phyloP scores from a whole-genome alignment of 23 red algal genomes.

The Pyropia haitanensis region DNA sequence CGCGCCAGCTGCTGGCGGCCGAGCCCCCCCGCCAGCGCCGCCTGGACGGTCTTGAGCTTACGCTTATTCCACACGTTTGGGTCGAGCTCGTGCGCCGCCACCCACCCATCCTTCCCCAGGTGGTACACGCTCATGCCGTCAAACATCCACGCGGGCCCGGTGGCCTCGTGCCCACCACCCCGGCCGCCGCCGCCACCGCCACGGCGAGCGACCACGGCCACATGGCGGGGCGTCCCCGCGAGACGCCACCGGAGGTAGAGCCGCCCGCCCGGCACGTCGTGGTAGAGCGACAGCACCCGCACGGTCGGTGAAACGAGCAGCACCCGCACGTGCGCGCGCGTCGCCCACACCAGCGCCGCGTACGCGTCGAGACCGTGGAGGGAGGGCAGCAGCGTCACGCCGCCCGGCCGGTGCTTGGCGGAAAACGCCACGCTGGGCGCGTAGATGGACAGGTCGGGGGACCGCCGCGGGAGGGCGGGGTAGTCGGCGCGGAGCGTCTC shows the following conservation, averaged over 20 bases:
- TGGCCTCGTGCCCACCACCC: too few species aligned
- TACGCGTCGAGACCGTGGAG: slow-evolving; percentile 68
- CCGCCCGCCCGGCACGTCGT: slow-evolving; percentile 53
- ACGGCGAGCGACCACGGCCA: slow-evolving; percentile 4
- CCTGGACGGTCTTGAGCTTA: too few species aligned
- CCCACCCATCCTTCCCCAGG: slow-evolving; percentile 21
- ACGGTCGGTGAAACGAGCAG: slow-evolving; percentile 31
- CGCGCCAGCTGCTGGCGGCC: too few species aligned
- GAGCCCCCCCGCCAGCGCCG: too few species aligned
- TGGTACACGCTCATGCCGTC: slow-evolving; percentile 56
- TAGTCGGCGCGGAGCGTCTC: slow-evolving; percentile 83
- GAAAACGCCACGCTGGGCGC: slow-evolving; percentile 30
- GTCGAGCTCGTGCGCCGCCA: slow-evolving; percentile 32
- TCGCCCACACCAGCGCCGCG: slow-evolving; percentile 52
- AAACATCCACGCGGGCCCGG: neutral
- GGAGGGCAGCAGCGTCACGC: too few species aligned
- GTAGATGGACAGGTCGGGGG: slow-evolving; percentile 58
- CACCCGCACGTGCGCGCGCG: slow-evolving; percentile 53
- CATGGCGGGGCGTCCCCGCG: slow-evolving; percentile 12
- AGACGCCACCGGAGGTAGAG: slow-evolving; percentile 81
- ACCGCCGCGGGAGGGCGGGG: slow-evolving; percentile 38
- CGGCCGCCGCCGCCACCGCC: too few species aligned
- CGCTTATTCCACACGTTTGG: too few species aligned
- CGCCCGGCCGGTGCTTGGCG: slow-evolving; percentile 8
- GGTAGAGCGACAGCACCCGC: slow-evolving; percentile 45